Percentiles rank a stretch among this genome's conserved stretches.
phyloP scores from a whole-genome alignment of 23 red algal genomes.

The Gracilaria caudata region DNA sequence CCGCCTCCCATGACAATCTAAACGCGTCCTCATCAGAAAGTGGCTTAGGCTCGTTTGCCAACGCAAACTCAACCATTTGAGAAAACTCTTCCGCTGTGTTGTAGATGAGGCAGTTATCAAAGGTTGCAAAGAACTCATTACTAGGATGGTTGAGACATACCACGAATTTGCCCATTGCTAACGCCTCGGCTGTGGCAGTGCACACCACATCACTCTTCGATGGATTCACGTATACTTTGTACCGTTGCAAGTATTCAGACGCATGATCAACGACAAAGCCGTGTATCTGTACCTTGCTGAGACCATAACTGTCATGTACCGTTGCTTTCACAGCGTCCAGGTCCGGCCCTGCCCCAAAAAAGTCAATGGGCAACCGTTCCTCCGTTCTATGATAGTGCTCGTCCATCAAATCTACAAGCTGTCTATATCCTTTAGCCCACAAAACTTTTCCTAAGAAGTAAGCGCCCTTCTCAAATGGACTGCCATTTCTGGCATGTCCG shows the following conservation, averaged over 20 bases:
- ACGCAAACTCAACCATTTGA: conserved; percentile 39
- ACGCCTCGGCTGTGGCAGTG: conserved; percentile 81
- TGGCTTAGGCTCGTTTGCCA: conserved; percentile 66
- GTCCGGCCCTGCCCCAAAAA: conserved; percentile 79
- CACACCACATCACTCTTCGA: conserved; percentile 72
- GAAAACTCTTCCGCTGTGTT: conserved; percentile 74
- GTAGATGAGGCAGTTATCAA: conserved; percentile 81
- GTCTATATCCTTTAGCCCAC: conserved; percentile 80
- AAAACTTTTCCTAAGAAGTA: conserved; percentile 85
- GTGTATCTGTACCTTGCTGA: conserved; percentile 60
- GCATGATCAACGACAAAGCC: conserved; percentile 76
- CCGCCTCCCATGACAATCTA: conserved; percentile 80
- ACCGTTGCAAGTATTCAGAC: conserved; percentile 63
- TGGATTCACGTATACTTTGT: conserved; percentile 85
- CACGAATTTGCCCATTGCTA: conserved; percentile 88
- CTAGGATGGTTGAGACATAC: conserved; percentile 71
- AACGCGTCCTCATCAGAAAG: conserved; percentile 49
- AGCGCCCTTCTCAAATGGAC: conserved; percentile 57
- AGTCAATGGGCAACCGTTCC: conserved; percentile 68
- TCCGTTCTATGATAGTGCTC: conserved; percentile 68
- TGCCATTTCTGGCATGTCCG: conserved; percentile 31
- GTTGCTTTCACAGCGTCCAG: conserved; percentile 63
- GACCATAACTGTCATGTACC: conserved; percentile 36
- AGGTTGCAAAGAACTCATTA: conserved; percentile 79
- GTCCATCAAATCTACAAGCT: conserved; percentile 76